Base-by-base conservation (phyloP, 2,329 filamentous ascomycete genomes). In the Colletotrichum horii region DNA sequence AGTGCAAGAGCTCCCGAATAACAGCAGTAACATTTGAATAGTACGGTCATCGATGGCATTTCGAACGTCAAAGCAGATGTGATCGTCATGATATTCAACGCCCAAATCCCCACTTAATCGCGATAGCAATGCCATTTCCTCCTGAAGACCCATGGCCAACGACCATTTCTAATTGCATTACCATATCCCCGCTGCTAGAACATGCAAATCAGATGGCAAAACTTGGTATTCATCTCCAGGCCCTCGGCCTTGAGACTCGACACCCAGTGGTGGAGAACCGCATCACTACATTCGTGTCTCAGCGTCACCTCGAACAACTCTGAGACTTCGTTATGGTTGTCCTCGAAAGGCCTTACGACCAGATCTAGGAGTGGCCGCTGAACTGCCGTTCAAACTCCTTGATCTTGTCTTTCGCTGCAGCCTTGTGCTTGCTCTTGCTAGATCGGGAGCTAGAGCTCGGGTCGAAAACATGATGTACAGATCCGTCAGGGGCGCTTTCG, bases 221-320 rank as follows among this genome's bases (percentile, higher is more conserved):
- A 11, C 0, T 6, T 6, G 0, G 38, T 43, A 9, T 43, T 14
- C 19, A n/a, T 43, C 8, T n/a, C 19, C 12, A 9, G 8, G 36
- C 2, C 4, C 4, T 16, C 1, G 2, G 36, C 8, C 8, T 9
- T 38, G 16, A 19, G 0, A 8, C 2, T 19, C 4, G 7, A 5
- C 0, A 38, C 8, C 36, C 16, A 9, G 16, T 4, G 7, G 2
- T 8, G 8, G 0, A 38, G 2, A 9, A 4, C 15, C 15, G 6
- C 34, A 8, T 16, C 15, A 36, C 6, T 0, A 4, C 6, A 7
- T 4, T 16, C 8, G 19, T 3, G 16, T 43, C 38, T n/a, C 9
- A 5, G 2, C 2, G 8, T 11, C 2, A n/a, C 8, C 8, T 3
- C 0, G 3, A 43, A 19, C 8, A 8, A 6, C 38, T 43, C 8